A percentile compares a stretch with the other conserved stretches of the same genome.
These are phyloP conservation scores for Lachancea quebecensis DNA, from an alignment of 805 yeast genomes.

Conservation along the genomic window DNA sequence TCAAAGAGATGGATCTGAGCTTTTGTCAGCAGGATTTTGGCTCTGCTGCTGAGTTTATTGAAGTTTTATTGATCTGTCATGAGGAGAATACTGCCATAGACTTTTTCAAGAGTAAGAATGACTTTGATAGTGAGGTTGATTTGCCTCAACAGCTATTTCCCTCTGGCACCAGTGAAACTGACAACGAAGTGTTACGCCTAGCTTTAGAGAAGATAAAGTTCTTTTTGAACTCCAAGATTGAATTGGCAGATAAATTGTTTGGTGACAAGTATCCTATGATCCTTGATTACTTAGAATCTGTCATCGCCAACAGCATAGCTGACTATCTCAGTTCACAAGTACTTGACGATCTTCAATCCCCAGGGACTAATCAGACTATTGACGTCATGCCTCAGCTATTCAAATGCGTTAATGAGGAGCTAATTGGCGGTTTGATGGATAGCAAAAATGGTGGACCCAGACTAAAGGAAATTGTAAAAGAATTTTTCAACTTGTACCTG, in stretches of 20 bases:
- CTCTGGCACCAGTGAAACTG: slow-evolving; percentile 14
- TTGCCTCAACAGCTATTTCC: slow-evolving; percentile 26
- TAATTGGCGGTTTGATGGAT: slow-evolving; percentile 33
- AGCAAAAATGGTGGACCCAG: slow-evolving; percentile 34
- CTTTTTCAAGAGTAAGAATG: slow-evolving; percentile 35
- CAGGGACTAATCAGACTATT: slow-evolving; percentile 13
- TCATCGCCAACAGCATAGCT: slow-evolving; percentile 34
- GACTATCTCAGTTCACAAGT: slow-evolving; percentile 24
- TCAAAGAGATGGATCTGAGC: slow-evolving; percentile 60
- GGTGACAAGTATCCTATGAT: slow-evolving; percentile 35
- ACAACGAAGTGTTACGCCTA: slow-evolving; percentile 17
- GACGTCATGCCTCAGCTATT: slow-evolving; percentile 32
- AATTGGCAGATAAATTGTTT: slow-evolving; percentile 35
- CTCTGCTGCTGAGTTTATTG: slow-evolving; percentile 29
- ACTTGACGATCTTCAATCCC: slow-evolving; percentile 1
- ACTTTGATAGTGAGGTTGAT: slow-evolving; percentile 26
- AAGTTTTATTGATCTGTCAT: slow-evolving; percentile 32
- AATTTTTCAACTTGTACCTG: slow-evolving; percentile 34
- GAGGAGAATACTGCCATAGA: slow-evolving; percentile 36
- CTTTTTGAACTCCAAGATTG: slow-evolving; percentile 33
- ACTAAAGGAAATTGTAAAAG: slow-evolving; percentile 26
- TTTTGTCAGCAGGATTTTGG: slow-evolving; percentile 41
- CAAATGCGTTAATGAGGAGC: slow-evolving; percentile 18
- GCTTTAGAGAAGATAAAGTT: slow-evolving; percentile 24
- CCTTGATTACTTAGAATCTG: slow-evolving; percentile 33